Evolutionary conservation across 2,329 filamentous ascomycete genomes (phyloP), one percentile per base, ranked within the genome.

Genomic region (Septoria petroselini): DNA sequence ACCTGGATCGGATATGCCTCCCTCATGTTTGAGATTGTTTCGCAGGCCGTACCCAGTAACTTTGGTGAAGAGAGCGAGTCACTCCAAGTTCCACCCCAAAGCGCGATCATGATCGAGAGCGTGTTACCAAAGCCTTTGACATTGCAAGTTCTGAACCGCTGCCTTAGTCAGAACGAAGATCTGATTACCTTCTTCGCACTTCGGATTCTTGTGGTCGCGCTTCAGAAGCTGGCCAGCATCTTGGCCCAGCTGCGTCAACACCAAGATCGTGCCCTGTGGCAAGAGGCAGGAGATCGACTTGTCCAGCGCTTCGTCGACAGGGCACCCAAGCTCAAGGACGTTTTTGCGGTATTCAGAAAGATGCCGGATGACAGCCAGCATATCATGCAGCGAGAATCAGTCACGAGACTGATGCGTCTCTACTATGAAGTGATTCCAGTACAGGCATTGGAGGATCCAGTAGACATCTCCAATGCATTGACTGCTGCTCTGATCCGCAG

Each of bases 1-100:
- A 93, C 90, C 0, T 98, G 93, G 93, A 87, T 97, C 59, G 91
- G 91, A 34, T 95, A 94, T 65, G 89, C 90, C 0, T 83, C 90
- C 0, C 88, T 97, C 55, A 72, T 98, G 4, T 95, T 94, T 68
- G 86, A 86, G 53, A 82, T 84, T 1, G 82, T 96, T 38, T 80
- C 85, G 50, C 73, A 94, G 29, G 82, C 84, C 1, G 74, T 95
- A 2, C 91, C 91, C 2, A 65, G 73, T 19, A 80, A 79, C 53
- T 88, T 91, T 63, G 89, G 89, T 9, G 81, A 83, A 59, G 75
- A 44, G 9, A 44, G 55, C 1, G 55, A 47, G 34, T 85, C 82
- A 55, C 81, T 83, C 18, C 70, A 74, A 14, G 73, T 84, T 11
- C 91, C 93, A 23, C 91, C 93, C 7, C 88, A 90, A 1, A 81